phyloP scores from a whole-genome alignment of 169 alveolate species.

The Plasmodium knowlesi region DNA sequence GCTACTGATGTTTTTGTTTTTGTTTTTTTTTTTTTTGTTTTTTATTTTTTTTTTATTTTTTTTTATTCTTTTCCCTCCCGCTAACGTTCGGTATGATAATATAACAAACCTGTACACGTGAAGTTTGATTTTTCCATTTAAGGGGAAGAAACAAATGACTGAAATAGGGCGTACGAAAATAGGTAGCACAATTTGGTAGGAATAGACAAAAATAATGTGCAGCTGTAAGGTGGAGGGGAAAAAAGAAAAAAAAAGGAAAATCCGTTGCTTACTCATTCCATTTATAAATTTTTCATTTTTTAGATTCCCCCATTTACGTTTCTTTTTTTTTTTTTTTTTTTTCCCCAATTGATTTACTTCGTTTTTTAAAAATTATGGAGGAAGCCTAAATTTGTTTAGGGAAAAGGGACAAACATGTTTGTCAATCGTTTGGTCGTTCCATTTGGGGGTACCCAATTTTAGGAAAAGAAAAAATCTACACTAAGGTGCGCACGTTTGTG shows the following conservation, averaged over 20 bases:
- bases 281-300: not conserved
- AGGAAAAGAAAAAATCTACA: not conserved
- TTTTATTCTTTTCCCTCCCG: not conserved
- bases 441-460: not conserved
- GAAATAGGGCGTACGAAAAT: not conserved
- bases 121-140: not conserved
- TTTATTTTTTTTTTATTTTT: not conserved
- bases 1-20: not conserved
- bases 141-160: not conserved
- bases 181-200: not conserved
- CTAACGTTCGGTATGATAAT: not conserved
- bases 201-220: not conserved
- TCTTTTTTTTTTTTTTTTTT: not conserved
- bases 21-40: not conserved
- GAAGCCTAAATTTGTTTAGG: not conserved
- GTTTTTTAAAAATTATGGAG: constrained; percentile 10
- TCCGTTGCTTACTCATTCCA: not conserved
- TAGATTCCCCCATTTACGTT: not conserved
- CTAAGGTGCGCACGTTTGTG: not conserved
- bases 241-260: not conserved
- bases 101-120: not conserved
- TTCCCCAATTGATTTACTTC: not conserved
- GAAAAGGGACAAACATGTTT: not conserved
- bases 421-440: not conserved
- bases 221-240: not conserved